phyloP scores from a whole-genome alignment of 2,329 filamentous ascomycete species.

The Phoma sp. region DNA sequence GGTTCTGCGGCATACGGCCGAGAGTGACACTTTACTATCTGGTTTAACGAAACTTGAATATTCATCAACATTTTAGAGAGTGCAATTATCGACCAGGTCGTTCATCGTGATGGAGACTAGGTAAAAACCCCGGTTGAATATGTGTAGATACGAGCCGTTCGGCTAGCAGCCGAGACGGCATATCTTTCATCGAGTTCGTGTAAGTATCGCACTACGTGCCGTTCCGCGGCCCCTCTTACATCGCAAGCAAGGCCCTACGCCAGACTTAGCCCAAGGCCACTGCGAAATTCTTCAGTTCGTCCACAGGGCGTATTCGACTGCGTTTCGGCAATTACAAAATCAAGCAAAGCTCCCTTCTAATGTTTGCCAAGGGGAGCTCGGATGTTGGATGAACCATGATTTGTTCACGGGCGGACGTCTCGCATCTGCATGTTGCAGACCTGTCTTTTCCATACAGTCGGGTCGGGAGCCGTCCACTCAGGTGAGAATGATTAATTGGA shows the following conservation, averaged over 20 bases:
- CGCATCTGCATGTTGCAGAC: too few species aligned
- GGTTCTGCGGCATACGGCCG: neutral
- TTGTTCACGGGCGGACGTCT: too few species aligned
- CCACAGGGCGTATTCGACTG: too few species aligned
- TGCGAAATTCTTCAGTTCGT: too few species aligned
- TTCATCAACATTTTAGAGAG: neutral
- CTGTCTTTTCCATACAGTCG: neutral
- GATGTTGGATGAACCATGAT: too few species aligned
- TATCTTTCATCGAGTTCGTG: neutral
- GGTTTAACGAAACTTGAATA: neutral
- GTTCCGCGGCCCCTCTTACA: slow-evolving; percentile 3
- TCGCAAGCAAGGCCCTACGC: neutral
- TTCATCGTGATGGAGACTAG: neutral
- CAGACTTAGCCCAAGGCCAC: too few species aligned
- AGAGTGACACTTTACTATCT: neutral
- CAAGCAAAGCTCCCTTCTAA: too few species aligned
- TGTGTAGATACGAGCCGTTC: neutral
- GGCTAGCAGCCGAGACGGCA: slow-evolving; percentile 4
- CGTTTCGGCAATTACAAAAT: too few species aligned
- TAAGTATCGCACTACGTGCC: slow-evolving; percentile 4
- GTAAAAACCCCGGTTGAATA: neutral
- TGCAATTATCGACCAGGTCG: neutral
- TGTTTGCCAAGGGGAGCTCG: too few species aligned
- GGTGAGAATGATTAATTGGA: neutral
- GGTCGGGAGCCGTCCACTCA: neutral